These are phyloP conservation scores for Setaria italica DNA, from an alignment of 202 grass and related monocot species.

Conservation along the genomic window DNA sequence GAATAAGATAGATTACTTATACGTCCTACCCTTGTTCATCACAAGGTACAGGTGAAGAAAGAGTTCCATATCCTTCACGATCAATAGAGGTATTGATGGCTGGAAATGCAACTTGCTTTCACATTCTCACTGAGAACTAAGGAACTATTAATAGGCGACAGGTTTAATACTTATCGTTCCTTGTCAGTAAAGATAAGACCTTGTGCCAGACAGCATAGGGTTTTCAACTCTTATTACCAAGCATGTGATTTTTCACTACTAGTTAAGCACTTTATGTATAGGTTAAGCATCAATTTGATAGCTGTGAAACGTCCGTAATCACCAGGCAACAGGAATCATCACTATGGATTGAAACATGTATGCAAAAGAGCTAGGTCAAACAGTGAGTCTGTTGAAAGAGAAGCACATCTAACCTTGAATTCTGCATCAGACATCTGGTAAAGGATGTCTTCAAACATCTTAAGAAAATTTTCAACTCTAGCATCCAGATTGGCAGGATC, in stretches of 20 bases:
- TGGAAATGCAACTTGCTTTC: not conserved
- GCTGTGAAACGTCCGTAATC: not conserved
- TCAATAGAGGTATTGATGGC: not conserved
- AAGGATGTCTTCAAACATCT: slow-evolving; percentile 75
- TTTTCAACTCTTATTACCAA: not conserved
- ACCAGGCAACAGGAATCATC: not conserved
- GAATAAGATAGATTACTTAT: slow-evolving; percentile 2
- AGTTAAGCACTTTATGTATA: not conserved
- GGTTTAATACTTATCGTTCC: too few species aligned
- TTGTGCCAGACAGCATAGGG: not conserved
- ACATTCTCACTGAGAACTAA: slow-evolving; percentile 5
- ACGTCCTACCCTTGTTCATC: not conserved
- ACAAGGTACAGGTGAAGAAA: not conserved
- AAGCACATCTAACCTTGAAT: slow-evolving; percentile 69
- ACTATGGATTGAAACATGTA: not conserved
- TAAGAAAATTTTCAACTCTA: slow-evolving; percentile 81
- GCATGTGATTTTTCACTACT: not conserved
- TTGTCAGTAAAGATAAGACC: not conserved
- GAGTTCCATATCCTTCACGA: not conserved
- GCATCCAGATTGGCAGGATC: slow-evolving; percentile 79
- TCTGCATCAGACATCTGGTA: slow-evolving; percentile 82
- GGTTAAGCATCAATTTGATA: not conserved
- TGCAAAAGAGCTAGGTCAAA: not conserved
- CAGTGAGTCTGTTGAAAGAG: not conserved
- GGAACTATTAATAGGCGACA: not conserved